Conservation (phyloP, 176 grass and related monocot genomes). For the Aegilops speltoides region DNA sequence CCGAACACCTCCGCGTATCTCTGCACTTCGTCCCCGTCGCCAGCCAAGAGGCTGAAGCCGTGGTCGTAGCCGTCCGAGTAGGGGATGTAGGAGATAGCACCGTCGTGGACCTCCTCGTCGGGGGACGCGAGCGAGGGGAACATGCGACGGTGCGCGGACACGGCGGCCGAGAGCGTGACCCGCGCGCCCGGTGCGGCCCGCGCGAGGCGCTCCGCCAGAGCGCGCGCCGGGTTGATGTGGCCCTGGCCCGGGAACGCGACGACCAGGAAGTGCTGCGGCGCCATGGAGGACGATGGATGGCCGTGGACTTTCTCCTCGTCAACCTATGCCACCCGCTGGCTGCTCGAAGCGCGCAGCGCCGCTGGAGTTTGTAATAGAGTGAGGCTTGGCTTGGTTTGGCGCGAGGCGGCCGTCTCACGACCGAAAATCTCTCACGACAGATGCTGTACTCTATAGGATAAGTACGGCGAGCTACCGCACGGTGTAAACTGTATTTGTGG, state of each 20-base stretch:
- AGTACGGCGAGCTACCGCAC: background rate
- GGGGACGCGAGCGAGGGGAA: conserved; percentile 31
- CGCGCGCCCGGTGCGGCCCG: conserved; percentile 17
- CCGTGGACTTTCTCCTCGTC: background rate
- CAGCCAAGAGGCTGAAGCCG: conserved; percentile 13
- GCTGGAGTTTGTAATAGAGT: background rate
- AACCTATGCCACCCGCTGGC: background rate
- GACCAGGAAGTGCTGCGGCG: conserved; percentile 45
- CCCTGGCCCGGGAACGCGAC: conserved; percentile 41
- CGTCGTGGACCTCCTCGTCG: conserved; percentile 43
- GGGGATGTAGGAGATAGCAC: conserved; percentile 40
- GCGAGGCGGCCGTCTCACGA: too few species aligned
- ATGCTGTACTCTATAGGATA: background rate
- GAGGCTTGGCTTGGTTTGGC: background rate
- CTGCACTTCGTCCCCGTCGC: background rate
- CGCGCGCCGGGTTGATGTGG: conserved; percentile 55
- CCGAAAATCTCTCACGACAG: too few species aligned
- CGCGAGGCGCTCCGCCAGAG: conserved; percentile 31
- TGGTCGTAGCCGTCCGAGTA: conserved; percentile 53
- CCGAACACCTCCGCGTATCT: background rate
- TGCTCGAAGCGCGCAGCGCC: background rate
- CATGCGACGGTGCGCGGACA: conserved; percentile 50
- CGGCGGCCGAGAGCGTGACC: conserved; percentile 44
- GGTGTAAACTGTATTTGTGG: background rate
- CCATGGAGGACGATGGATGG: background rate